Base-by-base conservation (phyloP, 352 stramenopile genomes). In the Hyaloperonospora arabidopsidis region DNA sequence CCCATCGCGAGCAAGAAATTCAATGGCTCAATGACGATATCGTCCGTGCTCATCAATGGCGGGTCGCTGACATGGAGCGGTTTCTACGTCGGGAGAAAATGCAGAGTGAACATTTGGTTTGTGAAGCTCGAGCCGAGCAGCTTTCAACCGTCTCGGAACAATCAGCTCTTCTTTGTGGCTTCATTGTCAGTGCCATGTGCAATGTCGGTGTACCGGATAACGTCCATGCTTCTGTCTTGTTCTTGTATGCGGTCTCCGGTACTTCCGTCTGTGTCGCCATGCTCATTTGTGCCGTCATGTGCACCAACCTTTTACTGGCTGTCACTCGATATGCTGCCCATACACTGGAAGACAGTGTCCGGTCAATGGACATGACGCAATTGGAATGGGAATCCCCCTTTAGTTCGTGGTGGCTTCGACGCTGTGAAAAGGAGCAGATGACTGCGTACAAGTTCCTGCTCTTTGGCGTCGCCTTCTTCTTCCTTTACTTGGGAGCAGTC, bases 21-120 rank as follows among this genome's bases (percentile, higher is more conserved):
- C 80, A 88, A 59, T 88, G 77, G 77, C 72, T 81, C 46, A 81
- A 86, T 32, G 77, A 90, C 65, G 80, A 86, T 51, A 79, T 84
- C 35, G 67, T 84, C 54, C 77, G 80, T 25, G 77, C 69, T 29
- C 68, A 86, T 57, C 57, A 74, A 63, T 90, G 80, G 77, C 77
- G 80, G 17, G 56, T 65, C 25, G 76, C 71, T 47, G 80, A 90
- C 59, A 72, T 86, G 22, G 74, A 88, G 65, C 77, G 80, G 12
- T 67, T 68, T n/a, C 57, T 84, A n/a, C 74, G 78, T 8, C 60
- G 54, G 14, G 75, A 86, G 52, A 84, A 84, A 49, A 61, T 80
- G 25, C 72, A 88, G 57, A 82, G 76, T 55, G 80, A 91, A 40
- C 61, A 83, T 41, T 55, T 77, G 25, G 54, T 84, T 3, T 83